Evolutionary conservation across 2,329 filamentous ascomycete genomes (phyloP).

Genomic region (Sporothrix brunneoviolacea): DNA sequence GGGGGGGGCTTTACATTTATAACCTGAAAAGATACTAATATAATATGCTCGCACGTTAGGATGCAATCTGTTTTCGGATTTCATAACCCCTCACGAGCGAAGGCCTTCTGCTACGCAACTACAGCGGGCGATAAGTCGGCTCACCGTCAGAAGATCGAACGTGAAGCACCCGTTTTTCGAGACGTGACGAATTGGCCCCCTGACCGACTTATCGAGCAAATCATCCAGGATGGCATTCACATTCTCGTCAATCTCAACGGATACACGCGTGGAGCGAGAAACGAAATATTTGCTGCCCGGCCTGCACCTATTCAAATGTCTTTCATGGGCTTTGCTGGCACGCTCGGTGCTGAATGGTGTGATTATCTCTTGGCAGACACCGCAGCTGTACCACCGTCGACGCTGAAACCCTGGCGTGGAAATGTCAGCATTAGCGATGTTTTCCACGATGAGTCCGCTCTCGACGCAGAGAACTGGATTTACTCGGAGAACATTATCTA

Average conservation of each 20-base stretch:
- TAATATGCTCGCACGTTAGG: constrained; percentile 25
- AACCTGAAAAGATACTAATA: not conserved
- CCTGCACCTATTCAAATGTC: constrained; percentile 98
- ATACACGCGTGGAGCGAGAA: constrained; percentile 92
- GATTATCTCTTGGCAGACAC: constrained; percentile 92
- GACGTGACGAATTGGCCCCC: constrained; percentile 84
- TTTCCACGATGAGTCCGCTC: constrained; percentile 58
- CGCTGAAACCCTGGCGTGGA: constrained; percentile 69
- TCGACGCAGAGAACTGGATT: constrained; percentile 73
- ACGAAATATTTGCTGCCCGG: constrained; percentile 92
- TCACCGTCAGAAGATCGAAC: constrained; percentile 88
- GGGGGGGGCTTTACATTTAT: too few relatives aligned
- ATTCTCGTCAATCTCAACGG: constrained; percentile 97
- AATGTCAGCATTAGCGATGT: constrained; percentile 70
- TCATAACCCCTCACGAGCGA: constrained; percentile 66
- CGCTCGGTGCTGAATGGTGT: constrained; percentile 94
- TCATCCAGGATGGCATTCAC: constrained; percentile 81
- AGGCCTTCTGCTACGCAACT: constrained; percentile 92
- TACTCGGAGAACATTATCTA: constrained; percentile 97
- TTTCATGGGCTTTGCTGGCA: constrained; percentile 98
- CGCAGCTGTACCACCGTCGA: constrained; percentile 75
- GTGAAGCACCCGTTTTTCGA: constrained; percentile 81
- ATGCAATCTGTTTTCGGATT: constrained; percentile 99
- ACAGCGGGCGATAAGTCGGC: constrained; percentile 83
- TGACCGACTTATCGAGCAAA: constrained; percentile 78